A percentile compares a stretch with the other conserved stretches of the same genome.
Conservation (phyloP, 345 rosid species). For the Eucalyptus tenuipes region DNA sequence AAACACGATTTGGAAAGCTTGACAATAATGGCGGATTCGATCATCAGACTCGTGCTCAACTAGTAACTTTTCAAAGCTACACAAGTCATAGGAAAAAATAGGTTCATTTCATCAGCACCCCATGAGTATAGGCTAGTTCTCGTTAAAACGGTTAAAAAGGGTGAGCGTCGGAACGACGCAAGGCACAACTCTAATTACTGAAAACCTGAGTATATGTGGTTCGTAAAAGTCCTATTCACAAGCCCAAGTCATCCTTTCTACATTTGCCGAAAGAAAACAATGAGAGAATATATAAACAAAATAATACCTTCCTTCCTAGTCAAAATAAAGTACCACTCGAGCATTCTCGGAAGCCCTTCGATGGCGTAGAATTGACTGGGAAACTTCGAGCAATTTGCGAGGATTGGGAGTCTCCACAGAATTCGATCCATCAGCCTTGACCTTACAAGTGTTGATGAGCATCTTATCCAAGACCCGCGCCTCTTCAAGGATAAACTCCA, state of each 20-base stretch:
- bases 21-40: background rate
- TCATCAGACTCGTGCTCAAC: background rate
- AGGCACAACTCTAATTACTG: background rate
- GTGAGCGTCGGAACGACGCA: fast-evolving
- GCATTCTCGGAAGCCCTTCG: background rate
- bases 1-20: background rate
- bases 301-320: background rate
- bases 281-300: background rate
- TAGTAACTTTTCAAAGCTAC: background rate
- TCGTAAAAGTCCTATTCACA: background rate
- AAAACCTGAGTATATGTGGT: background rate
- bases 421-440: background rate
- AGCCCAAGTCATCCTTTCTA: background rate
- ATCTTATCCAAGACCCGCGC: background rate
- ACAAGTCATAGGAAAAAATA: background rate
- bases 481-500: background rate
- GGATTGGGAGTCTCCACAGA: background rate
- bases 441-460: background rate
- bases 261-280: background rate
- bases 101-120: background rate
- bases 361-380: background rate
- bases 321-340: background rate
- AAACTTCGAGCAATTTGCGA: background rate
- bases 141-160: background rate
- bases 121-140: background rate